Evolutionary conservation across 306 rosid genomes (phyloP).

Genomic region (Malus fusca): DNA sequence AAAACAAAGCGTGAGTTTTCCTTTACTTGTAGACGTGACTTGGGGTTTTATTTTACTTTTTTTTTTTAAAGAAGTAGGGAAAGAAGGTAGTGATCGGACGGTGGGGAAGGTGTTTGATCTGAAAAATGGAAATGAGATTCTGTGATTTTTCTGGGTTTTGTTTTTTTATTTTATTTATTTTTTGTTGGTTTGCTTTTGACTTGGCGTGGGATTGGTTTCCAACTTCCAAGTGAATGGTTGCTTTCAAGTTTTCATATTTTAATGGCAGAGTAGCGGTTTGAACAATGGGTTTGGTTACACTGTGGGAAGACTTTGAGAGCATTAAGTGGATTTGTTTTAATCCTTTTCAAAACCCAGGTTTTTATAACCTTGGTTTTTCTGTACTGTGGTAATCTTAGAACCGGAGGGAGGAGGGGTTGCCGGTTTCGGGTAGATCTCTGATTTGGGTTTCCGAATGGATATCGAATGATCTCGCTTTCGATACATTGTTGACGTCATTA

Average conservation of each 20-base stretch:
- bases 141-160: neutral
- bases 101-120: neutral
- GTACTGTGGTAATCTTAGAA: neutral
- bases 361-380: neutral
- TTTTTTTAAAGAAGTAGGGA: neutral
- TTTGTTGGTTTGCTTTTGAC: neutral
- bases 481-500: neutral
- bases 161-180: neutral
- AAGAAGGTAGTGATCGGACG: slow-evolving; percentile 7
- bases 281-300: slow-evolving; percentile 1
- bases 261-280: neutral
- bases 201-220: neutral
- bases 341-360: neutral
- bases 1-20: neutral
- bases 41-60: neutral
- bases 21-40: neutral
- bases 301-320: slow-evolving; percentile 5
- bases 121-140: slow-evolving; percentile 2
- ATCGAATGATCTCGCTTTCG: neutral
- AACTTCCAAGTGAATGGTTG: neutral
- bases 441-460: neutral
- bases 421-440: neutral
- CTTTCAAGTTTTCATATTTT: neutral
- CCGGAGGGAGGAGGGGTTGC: neutral
- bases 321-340: slow-evolving; percentile 1